Conservation (phyloP, 306 rosid genomes). For the Casuarina equisetifolia region DNA sequence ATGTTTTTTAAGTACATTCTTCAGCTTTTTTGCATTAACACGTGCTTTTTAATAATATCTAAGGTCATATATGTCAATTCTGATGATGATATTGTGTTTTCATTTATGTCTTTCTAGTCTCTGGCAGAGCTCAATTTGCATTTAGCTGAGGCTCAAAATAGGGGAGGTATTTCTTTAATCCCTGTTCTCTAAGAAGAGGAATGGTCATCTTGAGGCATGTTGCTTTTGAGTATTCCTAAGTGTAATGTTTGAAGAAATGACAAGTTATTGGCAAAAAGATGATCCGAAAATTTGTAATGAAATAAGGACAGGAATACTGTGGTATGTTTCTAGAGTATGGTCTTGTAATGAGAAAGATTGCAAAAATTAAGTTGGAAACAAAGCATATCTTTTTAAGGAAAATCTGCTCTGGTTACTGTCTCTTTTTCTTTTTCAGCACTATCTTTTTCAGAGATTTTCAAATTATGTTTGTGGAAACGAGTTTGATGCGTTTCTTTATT, state of each 20-base stretch:
- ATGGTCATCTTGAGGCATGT: constrained; percentile 18
- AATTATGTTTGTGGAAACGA: not conserved
- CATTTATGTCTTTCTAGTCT: constrained; percentile 55
- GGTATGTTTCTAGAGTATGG: not conserved
- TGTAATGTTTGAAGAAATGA: constrained; percentile 14
- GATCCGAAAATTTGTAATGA: constrained; percentile 25
- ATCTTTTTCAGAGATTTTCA: not conserved
- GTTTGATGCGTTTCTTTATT: not conserved
- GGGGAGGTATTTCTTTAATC: constrained; percentile 72
- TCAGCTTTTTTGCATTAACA: constrained; percentile 10
- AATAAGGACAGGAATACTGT: constrained; percentile 16
- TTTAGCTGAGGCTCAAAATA: constrained; percentile 68
- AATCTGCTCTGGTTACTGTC: not conserved
- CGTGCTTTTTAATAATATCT: not conserved
- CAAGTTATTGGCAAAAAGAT: constrained; percentile 17
- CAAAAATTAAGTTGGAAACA: not conserved
- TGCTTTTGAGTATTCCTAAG: constrained; percentile 10
- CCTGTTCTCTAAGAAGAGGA: constrained; percentile 16
- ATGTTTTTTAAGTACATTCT: constrained; percentile 29
- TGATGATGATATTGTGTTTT: constrained; percentile 21
- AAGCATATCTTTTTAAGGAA: not conserved
- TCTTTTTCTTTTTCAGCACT: not conserved
- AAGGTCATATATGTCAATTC: constrained; percentile 3
- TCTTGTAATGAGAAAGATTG: constrained; percentile 1
- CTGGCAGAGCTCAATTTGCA: constrained; percentile 79